Percentiles rank a stretch among this genome's conserved stretches.
These are phyloP conservation scores for Inosperma sp. DNA, from an alignment of 768 basidiomycete species.

Conservation along the genomic window DNA sequence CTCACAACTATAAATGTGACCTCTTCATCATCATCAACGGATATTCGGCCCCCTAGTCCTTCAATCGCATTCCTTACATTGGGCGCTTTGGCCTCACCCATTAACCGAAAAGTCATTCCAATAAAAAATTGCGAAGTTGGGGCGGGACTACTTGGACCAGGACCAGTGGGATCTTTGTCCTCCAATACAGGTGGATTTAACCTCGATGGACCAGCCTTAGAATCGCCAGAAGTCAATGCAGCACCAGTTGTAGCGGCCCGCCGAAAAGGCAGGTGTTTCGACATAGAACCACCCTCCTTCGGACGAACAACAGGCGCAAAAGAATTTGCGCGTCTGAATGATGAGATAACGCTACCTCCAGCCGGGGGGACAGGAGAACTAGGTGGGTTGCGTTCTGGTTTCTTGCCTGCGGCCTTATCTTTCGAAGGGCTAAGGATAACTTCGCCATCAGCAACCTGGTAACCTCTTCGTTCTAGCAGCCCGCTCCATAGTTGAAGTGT, in stretches of 20 bases:
- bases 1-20: constrained; percentile 68
- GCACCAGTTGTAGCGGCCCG: constrained; percentile 3
- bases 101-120: constrained; percentile 51
- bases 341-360: constrained; percentile 46
- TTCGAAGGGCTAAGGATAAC: constrained; percentile 62
- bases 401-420: constrained; percentile 17
- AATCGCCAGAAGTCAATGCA: not conserved
- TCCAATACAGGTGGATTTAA: no score
- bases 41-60: constrained; percentile 50
- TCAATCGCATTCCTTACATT: constrained; percentile 60
- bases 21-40: constrained; percentile 42
- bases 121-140: constrained; percentile 40
- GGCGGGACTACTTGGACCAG: constrained; percentile 7
- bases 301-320: constrained; percentile 43
- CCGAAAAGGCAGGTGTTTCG: constrained; percentile 30
- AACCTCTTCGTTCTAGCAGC: constrained; percentile 64
- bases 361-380: constrained; percentile 15
- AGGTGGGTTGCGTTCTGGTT: constrained; percentile 10
- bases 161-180: not conserved
- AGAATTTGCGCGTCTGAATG: constrained; percentile 61
- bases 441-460: constrained; percentile 52
- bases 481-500: constrained; percentile 68
- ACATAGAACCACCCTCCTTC: constrained; percentile 39
- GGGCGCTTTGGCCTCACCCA: constrained; percentile 62
- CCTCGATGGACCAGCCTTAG: constrained; percentile 15